Conservation (phyloP, 2,329 filamentous ascomycete genomes). For the Fusarium udum region DNA sequence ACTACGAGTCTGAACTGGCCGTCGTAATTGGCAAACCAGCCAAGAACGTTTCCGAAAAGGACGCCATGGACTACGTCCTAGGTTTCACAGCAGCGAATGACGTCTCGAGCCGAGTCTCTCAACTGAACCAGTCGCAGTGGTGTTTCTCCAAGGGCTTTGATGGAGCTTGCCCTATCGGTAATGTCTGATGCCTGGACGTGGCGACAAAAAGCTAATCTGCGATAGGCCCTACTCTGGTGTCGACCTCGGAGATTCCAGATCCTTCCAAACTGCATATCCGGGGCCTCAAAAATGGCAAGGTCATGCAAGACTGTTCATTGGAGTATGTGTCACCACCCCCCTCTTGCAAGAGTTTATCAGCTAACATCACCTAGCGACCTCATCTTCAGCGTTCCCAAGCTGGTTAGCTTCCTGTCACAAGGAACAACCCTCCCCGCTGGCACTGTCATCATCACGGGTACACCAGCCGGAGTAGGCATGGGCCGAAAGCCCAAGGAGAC, state of each 20-base stretch:
- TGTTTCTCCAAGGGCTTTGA: slow-evolving; percentile 15
- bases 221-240: not conserved
- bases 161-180: slow-evolving; percentile 12
- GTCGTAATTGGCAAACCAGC: slow-evolving; percentile 2
- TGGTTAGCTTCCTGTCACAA: slow-evolving; percentile 55
- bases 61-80: not conserved
- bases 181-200: accelerated
- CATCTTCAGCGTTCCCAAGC: slow-evolving; percentile 61
- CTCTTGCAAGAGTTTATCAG: accelerated
- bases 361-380: slow-evolving; percentile 53
- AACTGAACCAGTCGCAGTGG: slow-evolving; percentile 3
- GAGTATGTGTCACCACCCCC: not conserved
- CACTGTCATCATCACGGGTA: slow-evolving; percentile 56
- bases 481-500: slow-evolving; percentile 50
- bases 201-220: not conserved
- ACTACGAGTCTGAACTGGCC: slow-evolving; percentile 2
- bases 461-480: slow-evolving; percentile 54
- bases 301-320: not conserved
- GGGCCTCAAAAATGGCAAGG: not conserved
- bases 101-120: not conserved
- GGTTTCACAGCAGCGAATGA: slow-evolving; percentile 3
- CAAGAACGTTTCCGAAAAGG: slow-evolving; percentile 1
- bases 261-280: not conserved
- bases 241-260: not conserved
- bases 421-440: slow-evolving; percentile 54